Percentiles rank a stretch among this genome's conserved stretches.
Evolutionary conservation across 148 eudicot genomes (phyloP).

Genomic region (Camellia japonica): DNA sequence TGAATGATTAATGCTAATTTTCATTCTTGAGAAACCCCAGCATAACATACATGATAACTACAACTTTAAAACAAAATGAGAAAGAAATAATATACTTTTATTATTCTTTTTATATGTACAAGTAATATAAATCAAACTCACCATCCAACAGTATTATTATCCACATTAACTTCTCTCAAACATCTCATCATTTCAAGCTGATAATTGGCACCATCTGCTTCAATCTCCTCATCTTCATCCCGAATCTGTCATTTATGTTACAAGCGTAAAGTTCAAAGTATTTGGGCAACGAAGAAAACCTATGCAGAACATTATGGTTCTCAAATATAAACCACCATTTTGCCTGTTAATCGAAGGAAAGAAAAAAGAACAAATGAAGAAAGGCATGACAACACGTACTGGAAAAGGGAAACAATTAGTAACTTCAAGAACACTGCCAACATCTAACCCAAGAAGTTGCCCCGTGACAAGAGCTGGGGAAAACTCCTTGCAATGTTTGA

Average conservation of each 20-base stretch:
- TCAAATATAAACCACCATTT: background rate
- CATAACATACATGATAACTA: background rate
- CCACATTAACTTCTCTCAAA: slow-evolving; percentile 96
- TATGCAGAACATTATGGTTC: background rate
- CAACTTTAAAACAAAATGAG: background rate
- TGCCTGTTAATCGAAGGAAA: background rate
- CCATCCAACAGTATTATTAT: slow-evolving; percentile 99
- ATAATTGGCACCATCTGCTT: slow-evolving; percentile 97
- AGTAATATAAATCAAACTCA: slow-evolving; percentile 28
- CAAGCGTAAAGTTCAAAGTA: background rate
- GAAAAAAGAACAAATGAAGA: background rate
- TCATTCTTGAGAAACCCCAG: no score
- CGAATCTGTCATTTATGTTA: slow-evolving; percentile 41
- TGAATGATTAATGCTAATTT: no score
- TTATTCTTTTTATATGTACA: background rate
- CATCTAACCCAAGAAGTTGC: slow-evolving; percentile 95
- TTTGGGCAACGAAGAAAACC: background rate
- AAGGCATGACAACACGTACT: slow-evolving; percentile 40
- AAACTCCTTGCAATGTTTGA: slow-evolving; percentile 96
- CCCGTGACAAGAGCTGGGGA: slow-evolving; percentile 91
- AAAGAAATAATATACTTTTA: background rate
- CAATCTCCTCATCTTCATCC: slow-evolving; percentile 96
- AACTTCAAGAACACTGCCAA: slow-evolving; percentile 97
- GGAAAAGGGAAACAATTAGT: slow-evolving; percentile 98
- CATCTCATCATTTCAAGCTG: slow-evolving; percentile 99